Evolutionary conservation across 805 yeast genomes (phyloP).

Genomic region (Candida sanyiensis): DNA sequence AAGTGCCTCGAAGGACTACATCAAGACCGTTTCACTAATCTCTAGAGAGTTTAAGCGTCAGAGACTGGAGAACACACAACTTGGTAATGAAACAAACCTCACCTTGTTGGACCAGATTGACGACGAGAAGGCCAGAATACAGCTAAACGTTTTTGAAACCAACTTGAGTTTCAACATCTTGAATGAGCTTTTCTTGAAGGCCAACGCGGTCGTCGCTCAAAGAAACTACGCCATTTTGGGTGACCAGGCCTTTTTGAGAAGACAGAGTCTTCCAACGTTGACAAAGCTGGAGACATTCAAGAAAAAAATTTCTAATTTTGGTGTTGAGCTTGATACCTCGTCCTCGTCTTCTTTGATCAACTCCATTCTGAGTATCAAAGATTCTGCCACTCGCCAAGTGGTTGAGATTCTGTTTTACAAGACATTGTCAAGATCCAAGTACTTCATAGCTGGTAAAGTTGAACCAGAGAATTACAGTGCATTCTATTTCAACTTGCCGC

Average conservation of each 20-base stretch:
- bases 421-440: constrained; percentile 79
- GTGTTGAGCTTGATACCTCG: constrained; percentile 66
- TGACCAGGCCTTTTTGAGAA: constrained; percentile 75
- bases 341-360: constrained; percentile 65
- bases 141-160: constrained; percentile 66
- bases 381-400: constrained; percentile 59
- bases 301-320: constrained; percentile 60
- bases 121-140: constrained; percentile 72
- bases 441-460: constrained; percentile 81
- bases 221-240: constrained; percentile 71
- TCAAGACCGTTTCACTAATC: constrained; percentile 56
- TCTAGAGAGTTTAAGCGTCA: constrained; percentile 67
- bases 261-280: constrained; percentile 79
- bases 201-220: constrained; percentile 82
- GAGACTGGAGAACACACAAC: constrained; percentile 45
- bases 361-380: constrained; percentile 60
- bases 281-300: constrained; percentile 77
- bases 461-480: constrained; percentile 76
- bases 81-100: constrained; percentile 44
- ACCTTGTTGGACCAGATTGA: constrained; percentile 76
- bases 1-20: constrained; percentile 58
- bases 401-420: constrained; percentile 76
- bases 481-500: constrained; percentile 74
- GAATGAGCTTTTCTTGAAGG: constrained; percentile 74
- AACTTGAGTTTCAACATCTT: constrained; percentile 51